Conservation (phyloP, 1,284 basidiomycete genomes). For the Leccinum insigne region DNA sequence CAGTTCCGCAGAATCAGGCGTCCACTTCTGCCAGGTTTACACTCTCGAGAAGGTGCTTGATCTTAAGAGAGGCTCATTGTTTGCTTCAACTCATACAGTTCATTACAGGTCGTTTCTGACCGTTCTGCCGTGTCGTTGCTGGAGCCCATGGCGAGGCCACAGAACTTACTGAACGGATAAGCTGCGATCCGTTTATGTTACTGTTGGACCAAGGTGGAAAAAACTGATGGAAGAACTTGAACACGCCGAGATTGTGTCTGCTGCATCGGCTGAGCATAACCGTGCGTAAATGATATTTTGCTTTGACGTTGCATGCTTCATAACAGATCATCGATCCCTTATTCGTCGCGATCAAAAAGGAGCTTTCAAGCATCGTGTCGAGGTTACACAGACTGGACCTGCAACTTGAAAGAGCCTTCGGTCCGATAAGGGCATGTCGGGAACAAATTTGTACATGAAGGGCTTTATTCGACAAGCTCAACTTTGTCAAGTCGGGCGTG, state of each 20-base stretch:
- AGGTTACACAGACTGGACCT: constrained; percentile 86
- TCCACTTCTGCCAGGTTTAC: constrained; percentile 64
- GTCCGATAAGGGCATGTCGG: constrained; percentile 64
- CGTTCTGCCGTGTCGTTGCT: constrained; percentile 74
- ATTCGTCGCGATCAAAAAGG: constrained; percentile 72
- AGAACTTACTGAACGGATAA: constrained; percentile 76
- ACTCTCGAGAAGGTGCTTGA: constrained; percentile 92
- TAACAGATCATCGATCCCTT: constrained; percentile 68
- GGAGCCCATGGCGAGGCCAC: constrained; percentile 76
- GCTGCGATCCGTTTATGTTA: constrained; percentile 77
- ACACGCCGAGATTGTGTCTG: constrained; percentile 63
- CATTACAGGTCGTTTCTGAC: constrained; percentile 67
- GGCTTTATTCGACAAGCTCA: constrained; percentile 84
- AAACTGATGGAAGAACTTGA: constrained; percentile 61
- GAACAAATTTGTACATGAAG: constrained; percentile 85
- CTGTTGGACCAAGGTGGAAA: constrained; percentile 65
- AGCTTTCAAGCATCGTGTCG: constrained; percentile 74
- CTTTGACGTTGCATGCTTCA: constrained; percentile 3
- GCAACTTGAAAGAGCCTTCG: constrained; percentile 53
- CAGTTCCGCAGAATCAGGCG: background rate
- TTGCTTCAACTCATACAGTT: background rate
- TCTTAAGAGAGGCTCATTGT: constrained; percentile 61
- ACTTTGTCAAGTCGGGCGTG: constrained; percentile 77
- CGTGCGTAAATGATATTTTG: constrained; percentile 40
- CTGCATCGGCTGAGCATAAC: constrained; percentile 59